These are phyloP conservation scores for Cercospora canescens DNA, from an alignment of 2,329 filamentous ascomycete genomes.

Conservation along the genomic window DNA sequence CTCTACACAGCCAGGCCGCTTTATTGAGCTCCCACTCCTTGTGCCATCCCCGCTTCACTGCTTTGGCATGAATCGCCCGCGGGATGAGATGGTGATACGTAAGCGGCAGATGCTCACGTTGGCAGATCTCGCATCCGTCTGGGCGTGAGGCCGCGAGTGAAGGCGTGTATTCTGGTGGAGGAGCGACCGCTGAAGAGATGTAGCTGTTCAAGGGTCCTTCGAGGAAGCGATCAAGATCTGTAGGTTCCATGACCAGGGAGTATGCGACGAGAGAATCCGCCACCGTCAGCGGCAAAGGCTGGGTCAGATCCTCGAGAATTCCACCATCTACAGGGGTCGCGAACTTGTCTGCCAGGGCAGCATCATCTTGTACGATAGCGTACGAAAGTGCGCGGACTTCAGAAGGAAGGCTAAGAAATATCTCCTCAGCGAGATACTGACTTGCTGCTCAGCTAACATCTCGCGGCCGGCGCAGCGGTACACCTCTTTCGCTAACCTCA, in stretches of 20 bases:
- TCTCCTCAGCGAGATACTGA: slow-evolving; percentile 68
- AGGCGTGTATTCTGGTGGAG: slow-evolving; percentile 63
- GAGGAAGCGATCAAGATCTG: slow-evolving; percentile 57
- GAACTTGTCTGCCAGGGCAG: slow-evolving; percentile 49
- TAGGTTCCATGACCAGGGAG: slow-evolving; percentile 55
- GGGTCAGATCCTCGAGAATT: slow-evolving; percentile 48
- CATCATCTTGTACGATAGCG: slow-evolving; percentile 52
- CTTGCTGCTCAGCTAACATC: slow-evolving; percentile 3
- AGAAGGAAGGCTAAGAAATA: slow-evolving; percentile 65
- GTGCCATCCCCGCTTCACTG: slow-evolving; percentile 77
- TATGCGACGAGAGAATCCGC: slow-evolving; percentile 70
- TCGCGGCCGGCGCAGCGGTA: background rate
- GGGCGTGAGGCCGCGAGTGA: slow-evolving; percentile 48
- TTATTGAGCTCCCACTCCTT: slow-evolving; percentile 71
- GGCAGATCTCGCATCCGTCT: slow-evolving; percentile 72
- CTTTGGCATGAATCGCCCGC: slow-evolving; percentile 73
- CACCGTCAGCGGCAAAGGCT: slow-evolving; percentile 59
- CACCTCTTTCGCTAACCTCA: slow-evolving; percentile 49
- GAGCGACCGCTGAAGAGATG: slow-evolving; percentile 55
- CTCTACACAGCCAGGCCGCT: slow-evolving; percentile 83
- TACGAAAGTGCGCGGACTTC: slow-evolving; percentile 64
- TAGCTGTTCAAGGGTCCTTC: slow-evolving; percentile 65
- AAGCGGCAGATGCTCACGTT: slow-evolving; percentile 70
- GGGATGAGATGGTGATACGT: slow-evolving; percentile 88
- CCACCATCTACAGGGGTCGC: slow-evolving; percentile 44